These are phyloP conservation scores for Trametes sp. DNA, from an alignment of 1,284 basidiomycete genomes.

Conservation along the genomic window DNA sequence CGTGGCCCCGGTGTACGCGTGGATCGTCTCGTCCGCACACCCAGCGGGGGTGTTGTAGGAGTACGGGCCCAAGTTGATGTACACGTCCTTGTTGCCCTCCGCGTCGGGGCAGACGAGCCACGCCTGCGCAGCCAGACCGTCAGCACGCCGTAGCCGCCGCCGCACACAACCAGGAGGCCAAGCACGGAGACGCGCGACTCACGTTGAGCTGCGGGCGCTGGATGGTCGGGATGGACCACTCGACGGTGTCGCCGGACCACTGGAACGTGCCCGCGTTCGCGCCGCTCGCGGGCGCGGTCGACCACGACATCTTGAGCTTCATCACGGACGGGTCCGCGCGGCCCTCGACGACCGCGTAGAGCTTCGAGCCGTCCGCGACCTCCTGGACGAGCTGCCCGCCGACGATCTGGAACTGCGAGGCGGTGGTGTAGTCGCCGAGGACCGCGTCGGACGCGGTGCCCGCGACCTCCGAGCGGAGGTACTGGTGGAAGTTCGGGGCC, in stretches of 20 bases:
- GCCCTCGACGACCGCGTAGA: slow-evolving; percentile 60
- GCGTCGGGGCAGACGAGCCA: slow-evolving; percentile 63
- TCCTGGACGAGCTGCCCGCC: slow-evolving; percentile 62
- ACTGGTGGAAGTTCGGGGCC: slow-evolving; percentile 72
- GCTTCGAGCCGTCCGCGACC: slow-evolving; percentile 44
- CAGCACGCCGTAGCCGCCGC: not conserved
- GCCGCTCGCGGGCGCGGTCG: slow-evolving; percentile 51
- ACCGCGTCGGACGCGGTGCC: slow-evolving; percentile 57
- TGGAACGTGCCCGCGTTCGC: slow-evolving; percentile 54
- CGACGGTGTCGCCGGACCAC: slow-evolving; percentile 61
- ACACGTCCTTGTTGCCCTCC: slow-evolving; percentile 54
- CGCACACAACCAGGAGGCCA: not conserved
- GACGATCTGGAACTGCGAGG: slow-evolving; percentile 63
- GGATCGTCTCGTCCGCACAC: slow-evolving; percentile 68
- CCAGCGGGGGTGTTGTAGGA: slow-evolving; percentile 64
- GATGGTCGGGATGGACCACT: slow-evolving; percentile 59
- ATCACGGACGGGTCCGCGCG: slow-evolving; percentile 53
- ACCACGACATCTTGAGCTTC: slow-evolving; percentile 60
- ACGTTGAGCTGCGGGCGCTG: slow-evolving; percentile 58
- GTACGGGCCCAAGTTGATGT: slow-evolving; percentile 66
- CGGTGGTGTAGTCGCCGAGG: slow-evolving; percentile 55
- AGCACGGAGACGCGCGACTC: slow-evolving; percentile 30
- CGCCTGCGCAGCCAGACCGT: slow-evolving; percentile 43
- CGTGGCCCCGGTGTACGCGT: slow-evolving; percentile 63
- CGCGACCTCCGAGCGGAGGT: slow-evolving; percentile 59